Base-by-base conservation (phyloP, 2,329 filamentous ascomycete species). In the Fusarium duplospermum region DNA sequence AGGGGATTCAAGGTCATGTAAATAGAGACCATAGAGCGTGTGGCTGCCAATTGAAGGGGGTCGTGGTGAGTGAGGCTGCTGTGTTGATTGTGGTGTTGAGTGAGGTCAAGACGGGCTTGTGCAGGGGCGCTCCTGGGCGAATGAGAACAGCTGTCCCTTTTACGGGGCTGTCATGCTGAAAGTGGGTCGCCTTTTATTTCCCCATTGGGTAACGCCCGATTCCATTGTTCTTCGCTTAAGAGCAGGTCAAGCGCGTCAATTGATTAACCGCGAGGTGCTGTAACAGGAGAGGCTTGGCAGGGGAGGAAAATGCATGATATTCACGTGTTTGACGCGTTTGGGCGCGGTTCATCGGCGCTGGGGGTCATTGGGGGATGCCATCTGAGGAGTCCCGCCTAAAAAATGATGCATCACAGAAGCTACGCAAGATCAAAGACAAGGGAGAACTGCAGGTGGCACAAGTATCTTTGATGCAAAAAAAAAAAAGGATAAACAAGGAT, bases 111-210 rank as follows among this genome's bases (percentile, higher is more conserved):
- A 74, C 71, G 72, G 71, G 63, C 68, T 74, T 74, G 68, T 74
- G 61, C 71, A 74, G 62, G 67, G 71, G 64, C 45, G 10, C 18
- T 22, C 62, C 54, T 27, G 54, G 68, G 11, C 71, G 58, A 74
- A 74, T 74, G 29, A 72, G 64, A 74, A 66, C 71, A 72, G 58
- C 58, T 74, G 64, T 72, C 71, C 71, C 71, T 72, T 74, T 72
- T 74, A 61, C 72, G 71, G 71, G 67, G 62, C 42, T 10, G n/a
- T 22, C 38, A 20, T 47, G 11, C 33, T 33, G 11, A 31, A 56
- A 33, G 45, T 22, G 47, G 60, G 29, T 33, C 11, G 31, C 18
- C 59, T 18, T 29, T 24, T 20, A n/a, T 29, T 42, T 33, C 20
- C 52, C 10, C 33, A 54, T 57, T 58, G 57, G 71, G 35, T 62